Evolutionary conservation across 1,284 basidiomycete genomes (phyloP).

Genomic region (Cystobasidium slooffiae): DNA sequence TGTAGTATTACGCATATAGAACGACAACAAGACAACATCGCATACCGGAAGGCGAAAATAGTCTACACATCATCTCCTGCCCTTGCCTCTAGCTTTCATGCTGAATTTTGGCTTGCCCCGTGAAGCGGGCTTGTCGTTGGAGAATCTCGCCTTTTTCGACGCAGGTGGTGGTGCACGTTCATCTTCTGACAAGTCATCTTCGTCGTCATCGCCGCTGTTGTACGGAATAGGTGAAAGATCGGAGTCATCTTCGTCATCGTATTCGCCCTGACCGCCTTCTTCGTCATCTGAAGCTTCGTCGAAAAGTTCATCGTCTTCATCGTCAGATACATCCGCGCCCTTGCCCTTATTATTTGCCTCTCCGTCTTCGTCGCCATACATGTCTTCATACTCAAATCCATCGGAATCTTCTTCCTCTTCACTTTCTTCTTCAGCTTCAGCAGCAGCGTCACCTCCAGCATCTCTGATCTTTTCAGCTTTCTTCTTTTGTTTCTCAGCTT

Average conservation of each 20-base stretch:
- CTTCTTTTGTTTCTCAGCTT: slow-evolving; percentile 69
- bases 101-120: slow-evolving; percentile 35
- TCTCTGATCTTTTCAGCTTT: slow-evolving; percentile 54
- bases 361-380: slow-evolving; percentile 63
- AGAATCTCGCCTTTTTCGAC: slow-evolving; percentile 5
- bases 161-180: neutral
- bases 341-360: slow-evolving; percentile 45
- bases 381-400: slow-evolving; percentile 68
- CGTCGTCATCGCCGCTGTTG: slow-evolving; percentile 29
- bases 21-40: neutral
- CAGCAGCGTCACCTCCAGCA: slow-evolving; percentile 55
- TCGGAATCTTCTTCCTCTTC: slow-evolving; percentile 58
- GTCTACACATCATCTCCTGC: neutral
- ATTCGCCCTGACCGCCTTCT: slow-evolving; percentile 6
- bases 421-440: slow-evolving; percentile 57
- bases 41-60: neutral
- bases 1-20: neutral
- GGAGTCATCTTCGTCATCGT: slow-evolving; percentile 42
- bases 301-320: slow-evolving; percentile 52
- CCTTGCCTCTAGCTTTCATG: slow-evolving; percentile 18
- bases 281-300: slow-evolving; percentile 46
- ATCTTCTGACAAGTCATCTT: slow-evolving; percentile 14
- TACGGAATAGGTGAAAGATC: slow-evolving; percentile 41
- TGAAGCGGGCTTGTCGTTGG: neutral
- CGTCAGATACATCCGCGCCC: slow-evolving; percentile 14